Conservation (phyloP, 495 filamentous ascomycete species). For the Alectoria sarmentosa region DNA sequence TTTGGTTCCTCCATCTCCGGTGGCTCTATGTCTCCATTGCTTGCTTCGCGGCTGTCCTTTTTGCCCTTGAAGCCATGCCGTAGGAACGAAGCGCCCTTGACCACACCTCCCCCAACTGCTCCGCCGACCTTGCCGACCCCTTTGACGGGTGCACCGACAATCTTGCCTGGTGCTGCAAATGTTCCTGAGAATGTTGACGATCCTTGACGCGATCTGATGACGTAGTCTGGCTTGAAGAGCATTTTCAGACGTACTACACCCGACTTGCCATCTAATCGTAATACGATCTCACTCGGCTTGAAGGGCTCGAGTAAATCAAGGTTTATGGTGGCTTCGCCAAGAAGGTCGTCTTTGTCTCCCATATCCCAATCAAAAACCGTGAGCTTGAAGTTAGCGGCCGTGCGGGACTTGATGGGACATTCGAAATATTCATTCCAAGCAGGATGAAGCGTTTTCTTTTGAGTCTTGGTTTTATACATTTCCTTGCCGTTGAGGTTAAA, state of each 20-base stretch:
- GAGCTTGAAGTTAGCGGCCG: constrained; percentile 76
- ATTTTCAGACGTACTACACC: constrained; percentile 75
- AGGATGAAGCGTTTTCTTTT: constrained; percentile 94
- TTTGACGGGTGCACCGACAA: constrained; percentile 90
- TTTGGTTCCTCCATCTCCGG: constrained; percentile 28
- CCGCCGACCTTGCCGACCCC: constrained; percentile 69
- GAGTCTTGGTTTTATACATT: constrained; percentile 84
- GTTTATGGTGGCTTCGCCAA: constrained; percentile 72
- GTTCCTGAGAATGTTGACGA: constrained; percentile 91
- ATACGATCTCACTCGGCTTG: constrained; percentile 57
- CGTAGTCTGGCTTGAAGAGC: constrained; percentile 91
- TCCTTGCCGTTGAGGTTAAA: constrained; percentile 82
- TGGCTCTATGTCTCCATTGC: constrained; percentile 33
- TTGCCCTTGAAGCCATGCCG: constrained; percentile 67
- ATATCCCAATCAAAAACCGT: constrained; percentile 94
- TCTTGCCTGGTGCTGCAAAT: constrained; percentile 83
- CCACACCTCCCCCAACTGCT: constrained; percentile 66
- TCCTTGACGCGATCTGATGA: constrained; percentile 79
- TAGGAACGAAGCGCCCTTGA: constrained; percentile 83
- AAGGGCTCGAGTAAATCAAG: constrained; percentile 82
- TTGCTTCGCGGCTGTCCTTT: constrained; percentile 52
- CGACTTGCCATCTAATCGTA: constrained; percentile 83
- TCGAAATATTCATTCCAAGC: constrained; percentile 97
- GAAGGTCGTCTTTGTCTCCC: constrained; percentile 80
- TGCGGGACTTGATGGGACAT: constrained; percentile 68